A percentile compares a stretch with the other conserved stretches of the same genome.
Evolutionary conservation across 257 asterid genomes (phyloP).

Genomic region (Forsythia suspensa): DNA sequence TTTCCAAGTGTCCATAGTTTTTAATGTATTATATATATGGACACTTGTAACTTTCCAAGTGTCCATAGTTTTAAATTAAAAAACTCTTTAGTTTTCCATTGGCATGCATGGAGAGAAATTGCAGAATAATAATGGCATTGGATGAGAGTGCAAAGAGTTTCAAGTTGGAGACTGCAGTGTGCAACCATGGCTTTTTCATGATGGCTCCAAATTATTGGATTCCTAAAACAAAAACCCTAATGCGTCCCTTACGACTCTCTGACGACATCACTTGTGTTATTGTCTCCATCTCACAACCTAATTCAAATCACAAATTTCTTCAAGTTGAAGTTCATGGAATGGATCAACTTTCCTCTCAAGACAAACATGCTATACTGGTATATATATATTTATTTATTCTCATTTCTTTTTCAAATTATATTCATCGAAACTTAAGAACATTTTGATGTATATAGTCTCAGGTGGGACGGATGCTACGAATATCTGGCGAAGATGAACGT

Average conservation of each 20-base stretch:
- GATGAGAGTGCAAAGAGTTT: conserved; percentile 2
- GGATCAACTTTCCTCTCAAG: not conserved
- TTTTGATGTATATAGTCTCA: conserved; percentile 25
- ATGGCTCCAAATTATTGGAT: conserved; percentile 62
- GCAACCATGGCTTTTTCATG: conserved; percentile 68
- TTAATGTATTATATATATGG: too few species aligned
- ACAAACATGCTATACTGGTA: conserved; percentile 31
- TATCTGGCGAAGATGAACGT: conserved; percentile 35
- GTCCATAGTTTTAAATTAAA: too few species aligned
- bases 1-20: too few species aligned
- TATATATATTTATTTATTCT: not conserved
- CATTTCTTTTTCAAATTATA: not conserved
- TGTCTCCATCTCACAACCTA: conserved; percentile 38
- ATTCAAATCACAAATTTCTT: conserved; percentile 10
- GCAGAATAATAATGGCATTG: not conserved
- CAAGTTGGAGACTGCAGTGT: conserved; percentile 37
- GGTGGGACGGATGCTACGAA: conserved; percentile 55
- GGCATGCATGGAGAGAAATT: not conserved
- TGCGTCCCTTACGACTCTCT: conserved; percentile 38
- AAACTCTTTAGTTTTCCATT: too few species aligned
- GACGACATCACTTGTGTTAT: not conserved
- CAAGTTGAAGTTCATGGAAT: conserved; percentile 3
- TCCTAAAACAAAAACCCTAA: conserved; percentile 18
- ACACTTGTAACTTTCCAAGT: too few species aligned
- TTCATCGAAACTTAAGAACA: too few species aligned